Base-by-base conservation (phyloP, 2,329 filamentous ascomycete species). In the Ilyonectria mors-panacis region DNA sequence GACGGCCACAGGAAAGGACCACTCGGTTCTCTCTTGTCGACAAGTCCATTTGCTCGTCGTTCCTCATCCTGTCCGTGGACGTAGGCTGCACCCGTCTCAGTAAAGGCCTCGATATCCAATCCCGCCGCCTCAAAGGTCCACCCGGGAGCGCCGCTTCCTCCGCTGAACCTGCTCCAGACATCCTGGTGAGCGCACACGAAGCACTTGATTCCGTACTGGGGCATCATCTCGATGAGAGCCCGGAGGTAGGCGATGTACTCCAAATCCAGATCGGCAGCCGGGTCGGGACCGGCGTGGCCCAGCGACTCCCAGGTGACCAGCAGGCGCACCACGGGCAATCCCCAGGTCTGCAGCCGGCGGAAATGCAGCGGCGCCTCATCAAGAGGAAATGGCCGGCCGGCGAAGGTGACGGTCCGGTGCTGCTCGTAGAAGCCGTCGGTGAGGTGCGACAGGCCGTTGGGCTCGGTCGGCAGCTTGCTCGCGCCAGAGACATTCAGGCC, bases 181-280 rank as follows among this genome's bases (percentile, higher is more conserved):
- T 83, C 81, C 67, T 83, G 81, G 23, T 83, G 81, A 0, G 80
- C 81, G 64, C 82, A 83, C n/a, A 83, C 60, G 64, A 83, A 83
- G 68, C 81, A 82, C 62, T 79, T 79, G 50, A 83, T 74, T 23
- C 82, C 81, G 53, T 80, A 81, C 45, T 69, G 64, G 0, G 81
- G 78, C 75, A 83, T 83, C 59, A 81, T 64, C 35, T 79, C 75
- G 4, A 83, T 69, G 19, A 83, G 76, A 26, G 73, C 68, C 12
- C 77, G 75, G 10, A 83, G 71, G 59, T 82, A 83, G 4, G 68
- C 75, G 9, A 83, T 78, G 59, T 83, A 83, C 62, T 81, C 80
- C 7, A 79, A 60, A 63, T 83, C 81, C 4, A 78, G 68, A 63
- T 82, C 75, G n/a, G 68, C 73, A 44, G 65, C 61, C 4, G 78